These are phyloP conservation scores for Ceratobasidium sp. DNA, from an alignment of 1,284 basidiomycete species.

Conservation along the genomic window DNA sequence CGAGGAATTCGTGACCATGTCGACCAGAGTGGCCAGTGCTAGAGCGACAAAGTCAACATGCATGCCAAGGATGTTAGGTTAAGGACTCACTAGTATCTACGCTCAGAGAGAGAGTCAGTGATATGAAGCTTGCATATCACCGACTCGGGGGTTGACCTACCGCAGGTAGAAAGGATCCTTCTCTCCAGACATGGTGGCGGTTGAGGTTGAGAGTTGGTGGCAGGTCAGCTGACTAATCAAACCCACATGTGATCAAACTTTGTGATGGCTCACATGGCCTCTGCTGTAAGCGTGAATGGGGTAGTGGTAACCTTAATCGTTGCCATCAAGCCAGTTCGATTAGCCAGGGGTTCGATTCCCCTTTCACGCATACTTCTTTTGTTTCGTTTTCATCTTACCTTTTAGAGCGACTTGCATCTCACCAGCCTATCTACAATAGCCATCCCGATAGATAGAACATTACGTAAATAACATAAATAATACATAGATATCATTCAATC, in stretches of 20 bases:
- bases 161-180: slow-evolving; percentile 84
- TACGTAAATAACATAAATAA: slow-evolving; percentile 9
- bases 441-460: too few relatives aligned
- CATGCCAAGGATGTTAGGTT: background rate
- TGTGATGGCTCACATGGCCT: background rate
- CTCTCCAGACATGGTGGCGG: slow-evolving; percentile 44
- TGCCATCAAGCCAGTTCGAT: background rate
- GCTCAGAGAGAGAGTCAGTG: slow-evolving; percentile 24
- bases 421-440: too few relatives aligned
- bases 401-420: too few relatives aligned
- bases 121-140: slow-evolving; percentile 6
- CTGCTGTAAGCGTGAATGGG: background rate
- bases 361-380: slow-evolving; percentile 34
- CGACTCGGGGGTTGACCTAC: slow-evolving; percentile 53
- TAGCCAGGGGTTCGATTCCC: slow-evolving; percentile 39
- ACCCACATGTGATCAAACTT: background rate
- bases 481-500: background rate
- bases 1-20: slow-evolving; percentile 97
- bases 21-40: slow-evolving; percentile 95
- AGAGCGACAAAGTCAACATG: slow-evolving; percentile 40
- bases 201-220: slow-evolving; percentile 8
- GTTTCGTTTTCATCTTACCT: background rate
- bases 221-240: background rate
- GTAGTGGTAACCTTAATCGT: background rate
- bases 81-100: slow-evolving; percentile 81